Conservation (phyloP, 2,329 filamentous ascomycete species). For the Gaeumannomyces tritici region DNA sequence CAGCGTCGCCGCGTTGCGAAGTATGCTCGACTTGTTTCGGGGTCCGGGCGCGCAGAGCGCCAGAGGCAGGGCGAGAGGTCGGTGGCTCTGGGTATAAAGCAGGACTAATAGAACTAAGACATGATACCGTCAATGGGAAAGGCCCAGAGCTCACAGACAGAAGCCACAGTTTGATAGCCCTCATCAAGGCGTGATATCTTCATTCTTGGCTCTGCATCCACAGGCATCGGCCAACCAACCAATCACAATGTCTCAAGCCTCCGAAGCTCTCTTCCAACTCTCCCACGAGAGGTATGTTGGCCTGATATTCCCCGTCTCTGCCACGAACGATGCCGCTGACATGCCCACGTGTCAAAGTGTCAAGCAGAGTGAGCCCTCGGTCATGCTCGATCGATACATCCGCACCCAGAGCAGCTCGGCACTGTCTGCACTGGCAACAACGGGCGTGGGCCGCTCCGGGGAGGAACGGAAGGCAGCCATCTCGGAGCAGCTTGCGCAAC, state of each 20-base stretch:
- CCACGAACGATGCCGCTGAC: neutral
- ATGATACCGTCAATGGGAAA: neutral
- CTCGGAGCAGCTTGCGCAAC: neutral
- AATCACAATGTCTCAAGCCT: neutral
- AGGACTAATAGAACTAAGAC: neutral
- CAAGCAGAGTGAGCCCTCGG: neutral
- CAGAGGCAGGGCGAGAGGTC: too few relatives aligned
- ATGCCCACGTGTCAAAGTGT: neutral
- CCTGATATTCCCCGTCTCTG: neutral
- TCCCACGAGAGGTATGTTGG: neutral
- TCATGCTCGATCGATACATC: neutral
- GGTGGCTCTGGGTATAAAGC: neutral
- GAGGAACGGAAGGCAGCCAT: neutral
- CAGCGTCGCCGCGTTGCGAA: neutral
- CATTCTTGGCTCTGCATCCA: too few relatives aligned
- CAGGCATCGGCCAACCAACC: neutral
- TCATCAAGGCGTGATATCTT: neutral
- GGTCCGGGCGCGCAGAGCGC: neutral
- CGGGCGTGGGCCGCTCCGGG: neutral
- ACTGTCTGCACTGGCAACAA: neutral
- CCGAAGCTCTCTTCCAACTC: neutral
- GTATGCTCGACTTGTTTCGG: neutral
- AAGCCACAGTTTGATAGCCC: neutral
- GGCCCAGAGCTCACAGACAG: neutral
- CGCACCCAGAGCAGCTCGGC: neutral